These are phyloP conservation scores for Porodaedalea pini DNA, from an alignment of 1,284 basidiomycete genomes.

Conservation along the genomic window DNA sequence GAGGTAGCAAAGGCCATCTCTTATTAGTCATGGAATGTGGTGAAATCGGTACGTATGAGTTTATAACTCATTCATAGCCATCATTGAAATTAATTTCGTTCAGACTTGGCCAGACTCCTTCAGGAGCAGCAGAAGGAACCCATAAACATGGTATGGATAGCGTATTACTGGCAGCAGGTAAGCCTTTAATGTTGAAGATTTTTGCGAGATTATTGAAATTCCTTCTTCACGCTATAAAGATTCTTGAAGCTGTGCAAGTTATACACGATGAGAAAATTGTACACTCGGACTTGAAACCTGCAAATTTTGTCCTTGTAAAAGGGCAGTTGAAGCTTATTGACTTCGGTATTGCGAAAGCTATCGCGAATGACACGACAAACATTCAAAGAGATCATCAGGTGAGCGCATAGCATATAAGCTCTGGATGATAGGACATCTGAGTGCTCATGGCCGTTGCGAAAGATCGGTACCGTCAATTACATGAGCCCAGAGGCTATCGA, in stretches of 20 bases:
- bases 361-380: conserved; percentile 95
- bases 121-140: conserved; percentile 79
- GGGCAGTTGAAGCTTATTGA: conserved; percentile 94
- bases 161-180: conserved; percentile 95
- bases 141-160: conserved; percentile 87
- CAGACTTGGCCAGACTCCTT: conserved; percentile 76
- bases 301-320: conserved; percentile 92
- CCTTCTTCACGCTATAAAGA: conserved; percentile 46
- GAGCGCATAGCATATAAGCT: conserved; percentile 19
- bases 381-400: conserved; percentile 93
- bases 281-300: conserved; percentile 94
- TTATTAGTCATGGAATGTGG: conserved; percentile 93
- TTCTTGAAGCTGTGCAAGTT: conserved; percentile 92
- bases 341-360: conserved; percentile 95
- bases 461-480: conserved; percentile 93
- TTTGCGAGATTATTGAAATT: neutral
- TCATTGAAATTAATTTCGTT: neutral
- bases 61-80: neutral
- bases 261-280: conserved; percentile 97
- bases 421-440: no score
- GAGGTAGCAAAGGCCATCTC: conserved; percentile 62
- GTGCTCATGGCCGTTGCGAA: neutral
- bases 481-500: conserved; percentile 95
- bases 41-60: conserved; percentile 56
- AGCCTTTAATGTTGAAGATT: conserved; percentile 22